phyloP scores from a whole-genome alignment of 768 basidiomycete species.

The Terana coerulea region DNA sequence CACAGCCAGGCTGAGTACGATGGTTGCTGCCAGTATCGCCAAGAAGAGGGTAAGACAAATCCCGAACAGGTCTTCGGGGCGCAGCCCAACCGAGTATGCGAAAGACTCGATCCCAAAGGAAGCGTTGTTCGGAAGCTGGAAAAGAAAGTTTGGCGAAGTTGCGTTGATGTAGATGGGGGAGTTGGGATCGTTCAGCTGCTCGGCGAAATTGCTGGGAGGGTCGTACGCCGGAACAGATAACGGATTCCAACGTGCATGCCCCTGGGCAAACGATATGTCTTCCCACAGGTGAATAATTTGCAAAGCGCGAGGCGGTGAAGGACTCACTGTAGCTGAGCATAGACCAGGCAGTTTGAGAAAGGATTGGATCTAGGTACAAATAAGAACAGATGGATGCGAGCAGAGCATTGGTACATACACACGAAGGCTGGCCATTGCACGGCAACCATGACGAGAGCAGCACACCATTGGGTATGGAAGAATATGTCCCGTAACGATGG shows the following conservation, averaged over 20 bases:
- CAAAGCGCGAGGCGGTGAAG: too few species aligned
- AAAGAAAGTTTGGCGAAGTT: conserved; percentile 65
- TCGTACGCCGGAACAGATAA: conserved; percentile 51
- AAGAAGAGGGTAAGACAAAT: conserved; percentile 84
- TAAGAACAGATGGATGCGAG: conserved; percentile 5
- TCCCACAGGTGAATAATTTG: too few species aligned
- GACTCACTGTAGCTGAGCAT: conserved; percentile 67
- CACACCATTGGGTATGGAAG: conserved; percentile 91
- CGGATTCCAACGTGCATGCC: conserved; percentile 60
- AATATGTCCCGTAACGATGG: conserved; percentile 91
- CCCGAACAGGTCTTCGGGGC: conserved; percentile 77
- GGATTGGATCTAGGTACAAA: conserved; percentile 67
- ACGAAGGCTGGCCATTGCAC: conserved; percentile 93
- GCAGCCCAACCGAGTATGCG: conserved; percentile 79
- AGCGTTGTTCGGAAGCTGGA: conserved; percentile 59
- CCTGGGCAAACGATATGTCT: conserved; percentile 74
- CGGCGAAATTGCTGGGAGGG: conserved; percentile 67
- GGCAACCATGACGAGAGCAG: conserved; percentile 86
- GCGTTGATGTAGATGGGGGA: conserved; percentile 80
- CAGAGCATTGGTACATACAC: conserved; percentile 56
- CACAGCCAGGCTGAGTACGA: conserved; percentile 62
- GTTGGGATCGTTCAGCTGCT: conserved; percentile 63
- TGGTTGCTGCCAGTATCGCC: conserved; percentile 67
- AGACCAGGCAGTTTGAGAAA: conserved; percentile 88
- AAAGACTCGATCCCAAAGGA: conserved; percentile 77